Evolutionary conservation across 805 yeast species (phyloP).

Genomic region (Barnettozyma pratensis): DNA sequence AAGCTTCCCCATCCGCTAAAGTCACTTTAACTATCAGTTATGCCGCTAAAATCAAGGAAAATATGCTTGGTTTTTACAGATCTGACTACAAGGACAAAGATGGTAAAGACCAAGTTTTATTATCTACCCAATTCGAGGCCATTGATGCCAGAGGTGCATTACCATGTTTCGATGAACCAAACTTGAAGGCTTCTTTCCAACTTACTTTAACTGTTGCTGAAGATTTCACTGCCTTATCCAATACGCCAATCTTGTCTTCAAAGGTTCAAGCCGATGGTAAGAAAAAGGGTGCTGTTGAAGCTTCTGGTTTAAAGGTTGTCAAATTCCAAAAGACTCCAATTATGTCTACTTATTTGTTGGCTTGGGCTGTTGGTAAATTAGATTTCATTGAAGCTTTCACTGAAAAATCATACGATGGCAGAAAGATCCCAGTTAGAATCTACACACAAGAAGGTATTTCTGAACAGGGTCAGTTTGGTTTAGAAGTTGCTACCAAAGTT

Average conservation of each 20-base stretch:
- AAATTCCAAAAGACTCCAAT: conserved; percentile 68
- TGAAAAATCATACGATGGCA: conserved; percentile 37
- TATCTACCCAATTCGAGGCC: conserved; percentile 82
- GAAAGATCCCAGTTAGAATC: conserved; percentile 73
- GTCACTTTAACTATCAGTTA: conserved; percentile 45
- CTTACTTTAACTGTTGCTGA: conserved; percentile 54
- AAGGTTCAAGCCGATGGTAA: conserved; percentile 36
- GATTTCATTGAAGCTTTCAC: conserved; percentile 53
- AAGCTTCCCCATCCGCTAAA: conserved; percentile 30
- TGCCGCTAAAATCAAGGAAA: conserved; percentile 57
- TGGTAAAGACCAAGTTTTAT: conserved; percentile 63
- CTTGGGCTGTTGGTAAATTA: conserved; percentile 77
- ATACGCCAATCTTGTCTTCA: conserved; percentile 58
- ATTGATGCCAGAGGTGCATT: conserved; percentile 81
- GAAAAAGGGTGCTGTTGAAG: conserved; percentile 42
- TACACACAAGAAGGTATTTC: conserved; percentile 77
- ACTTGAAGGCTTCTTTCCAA: conserved; percentile 68
- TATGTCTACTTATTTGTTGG: conserved; percentile 78
- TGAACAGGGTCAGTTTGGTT: conserved; percentile 63
- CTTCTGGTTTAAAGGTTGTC: conserved; percentile 23
- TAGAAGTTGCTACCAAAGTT: conserved; percentile 69
- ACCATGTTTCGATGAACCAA: conserved; percentile 84
- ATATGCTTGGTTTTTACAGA: conserved; percentile 79
- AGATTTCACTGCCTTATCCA: conserved; percentile 54
- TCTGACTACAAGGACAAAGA: conserved; percentile 54